Percentiles rank a stretch among this genome's conserved stretches.
phyloP scores from a whole-genome alignment of 2,329 filamentous ascomycete genomes.

The Sporothrix schenckii region DNA sequence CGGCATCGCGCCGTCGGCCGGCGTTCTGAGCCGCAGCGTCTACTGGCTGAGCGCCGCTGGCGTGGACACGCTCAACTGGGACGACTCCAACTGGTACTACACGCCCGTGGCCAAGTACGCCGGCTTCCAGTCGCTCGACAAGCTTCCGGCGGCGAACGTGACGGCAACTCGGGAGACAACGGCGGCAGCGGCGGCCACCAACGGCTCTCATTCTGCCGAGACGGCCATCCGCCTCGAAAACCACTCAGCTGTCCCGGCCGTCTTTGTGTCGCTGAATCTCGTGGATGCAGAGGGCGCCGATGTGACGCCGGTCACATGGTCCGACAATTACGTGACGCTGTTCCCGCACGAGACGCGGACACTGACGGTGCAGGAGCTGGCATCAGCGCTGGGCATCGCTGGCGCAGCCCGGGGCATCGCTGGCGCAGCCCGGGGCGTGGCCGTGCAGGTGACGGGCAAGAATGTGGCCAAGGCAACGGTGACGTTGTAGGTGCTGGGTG shows the following conservation, averaged over 20 bases:
- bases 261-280: conserved; percentile 59
- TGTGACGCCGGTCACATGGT: conserved; percentile 58
- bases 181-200: too few species aligned
- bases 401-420: not conserved
- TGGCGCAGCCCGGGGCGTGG: not conserved
- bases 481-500: not conserved
- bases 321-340: conserved; percentile 65
- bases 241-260: conserved; percentile 54
- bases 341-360: conserved; percentile 58
- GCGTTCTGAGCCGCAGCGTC: conserved; percentile 57
- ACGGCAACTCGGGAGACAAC: conserved; percentile 34
- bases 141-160: conserved; percentile 46
- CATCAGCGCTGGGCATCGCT: not conserved
- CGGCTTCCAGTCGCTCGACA: conserved; percentile 52
- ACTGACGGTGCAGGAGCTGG: conserved; percentile 41
- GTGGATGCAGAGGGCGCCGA: conserved; percentile 51
- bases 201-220: not conserved
- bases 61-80: conserved; percentile 58
- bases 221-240: conserved; percentile 51
- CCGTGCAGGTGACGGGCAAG: conserved; percentile 40
- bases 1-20: conserved; percentile 30
- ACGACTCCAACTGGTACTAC: conserved; percentile 59
- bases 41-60: conserved; percentile 57
- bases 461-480: conserved; percentile 36
- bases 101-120: conserved; percentile 59